These are phyloP conservation scores for Lathyrus tuberosus DNA, from an alignment of 306 rosid genomes.

Conservation along the genomic window DNA sequence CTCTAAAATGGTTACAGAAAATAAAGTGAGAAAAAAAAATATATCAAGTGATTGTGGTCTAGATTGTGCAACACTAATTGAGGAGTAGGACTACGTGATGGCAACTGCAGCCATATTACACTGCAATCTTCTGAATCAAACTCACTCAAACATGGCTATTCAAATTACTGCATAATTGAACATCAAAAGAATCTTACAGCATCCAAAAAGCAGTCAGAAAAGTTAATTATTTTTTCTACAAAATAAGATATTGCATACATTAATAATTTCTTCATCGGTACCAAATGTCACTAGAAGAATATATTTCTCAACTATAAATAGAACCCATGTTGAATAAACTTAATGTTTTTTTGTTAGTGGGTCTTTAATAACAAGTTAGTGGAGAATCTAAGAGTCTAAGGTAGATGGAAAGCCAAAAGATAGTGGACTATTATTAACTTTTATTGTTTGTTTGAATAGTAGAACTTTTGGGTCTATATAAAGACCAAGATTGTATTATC, in stretches of 20 bases:
- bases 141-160: constrained; percentile 10
- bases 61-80: neutral
- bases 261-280: constrained; percentile 2
- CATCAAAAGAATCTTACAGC: constrained; percentile 10
- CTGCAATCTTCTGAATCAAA: constrained; percentile 4
- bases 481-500: too few species aligned
- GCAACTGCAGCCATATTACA: neutral
- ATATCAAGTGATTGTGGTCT: neutral
- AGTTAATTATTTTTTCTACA: constrained; percentile 38
- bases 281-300: constrained; percentile 25
- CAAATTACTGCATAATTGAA: neutral
- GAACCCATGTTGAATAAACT: too few species aligned
- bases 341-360: too few species aligned
- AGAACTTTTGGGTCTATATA: too few species aligned
- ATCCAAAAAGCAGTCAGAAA: constrained; percentile 5
- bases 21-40: neutral
- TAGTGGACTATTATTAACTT: too few species aligned
- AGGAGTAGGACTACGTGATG: neutral
- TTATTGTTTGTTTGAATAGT: too few species aligned
- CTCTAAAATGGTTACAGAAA: neutral
- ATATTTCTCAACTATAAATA: constrained; percentile 53
- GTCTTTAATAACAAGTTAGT: too few species aligned
- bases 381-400: too few species aligned
- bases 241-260: neutral
- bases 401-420: too few species aligned